Percentiles rank a stretch among this genome's conserved stretches.
Evolutionary conservation across 2,329 filamentous ascomycete species (phyloP).

Genomic region (Venturia effusa): DNA sequence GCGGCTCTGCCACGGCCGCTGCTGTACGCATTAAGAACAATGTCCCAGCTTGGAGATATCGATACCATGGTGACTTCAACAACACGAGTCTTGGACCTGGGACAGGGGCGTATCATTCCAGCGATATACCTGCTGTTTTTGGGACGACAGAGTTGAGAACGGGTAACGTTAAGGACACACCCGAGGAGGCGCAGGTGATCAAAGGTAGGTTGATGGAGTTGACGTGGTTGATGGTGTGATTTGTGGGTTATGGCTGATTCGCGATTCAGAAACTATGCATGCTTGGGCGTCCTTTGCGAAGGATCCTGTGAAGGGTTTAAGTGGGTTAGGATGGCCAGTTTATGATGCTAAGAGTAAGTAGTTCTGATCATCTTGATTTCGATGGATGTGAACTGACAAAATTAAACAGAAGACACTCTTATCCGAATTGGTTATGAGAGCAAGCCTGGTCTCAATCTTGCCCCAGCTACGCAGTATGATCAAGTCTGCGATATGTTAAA

Average conservation of each 20-base stretch:
- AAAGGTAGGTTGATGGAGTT: not conserved
- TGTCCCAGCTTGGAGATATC: slow-evolving; percentile 6
- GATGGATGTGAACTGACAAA: too few relatives aligned
- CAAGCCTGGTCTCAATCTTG: not conserved
- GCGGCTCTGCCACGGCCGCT: not conserved
- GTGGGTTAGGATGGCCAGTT: slow-evolving; percentile 7
- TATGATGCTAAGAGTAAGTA: slow-evolving; percentile 12
- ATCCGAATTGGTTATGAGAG: slow-evolving; percentile 3
- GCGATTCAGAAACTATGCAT: not conserved
- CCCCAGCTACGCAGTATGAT: not conserved
- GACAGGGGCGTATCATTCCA: slow-evolving; percentile 8
- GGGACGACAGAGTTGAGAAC: slow-evolving; percentile 10
- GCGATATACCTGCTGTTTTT: slow-evolving; percentile 11
- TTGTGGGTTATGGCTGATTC: not conserved
- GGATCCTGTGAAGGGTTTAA: slow-evolving; percentile 8
- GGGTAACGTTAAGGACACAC: not conserved
- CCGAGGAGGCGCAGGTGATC: not conserved
- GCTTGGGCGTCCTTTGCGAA: slow-evolving; percentile 11
- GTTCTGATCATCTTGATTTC: not conserved
- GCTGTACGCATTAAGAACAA: not conserved
- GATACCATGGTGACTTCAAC: slow-evolving; percentile 6
- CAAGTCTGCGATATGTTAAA: not conserved
- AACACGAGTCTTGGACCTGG: slow-evolving; percentile 12
- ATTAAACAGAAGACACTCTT: slow-evolving; percentile 1
- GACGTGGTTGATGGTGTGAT: not conserved